Evolutionary conservation across 495 filamentous ascomycete genomes (phyloP).

Genomic region (Neurospora sp.): DNA sequence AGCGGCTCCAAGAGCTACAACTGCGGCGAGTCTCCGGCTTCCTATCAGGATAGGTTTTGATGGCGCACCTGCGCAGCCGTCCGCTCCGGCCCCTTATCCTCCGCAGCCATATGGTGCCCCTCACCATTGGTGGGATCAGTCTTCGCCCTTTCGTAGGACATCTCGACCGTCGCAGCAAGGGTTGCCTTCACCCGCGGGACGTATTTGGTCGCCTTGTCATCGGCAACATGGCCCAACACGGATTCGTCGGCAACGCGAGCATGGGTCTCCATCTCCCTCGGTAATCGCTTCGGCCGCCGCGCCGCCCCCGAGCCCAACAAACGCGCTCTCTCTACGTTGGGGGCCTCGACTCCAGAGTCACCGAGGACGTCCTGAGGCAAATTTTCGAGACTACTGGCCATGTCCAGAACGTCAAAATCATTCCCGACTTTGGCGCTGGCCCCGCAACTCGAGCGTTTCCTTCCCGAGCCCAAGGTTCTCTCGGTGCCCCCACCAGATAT

Average conservation of each 20-base stretch:
- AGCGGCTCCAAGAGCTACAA: too few relatives aligned
- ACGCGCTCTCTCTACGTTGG: conserved; percentile 88
- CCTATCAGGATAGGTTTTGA: conserved; percentile 51
- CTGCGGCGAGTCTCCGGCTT: too few relatives aligned
- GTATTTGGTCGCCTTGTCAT: not conserved
- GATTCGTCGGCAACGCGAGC: not conserved
- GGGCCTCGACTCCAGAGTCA: conserved; percentile 87
- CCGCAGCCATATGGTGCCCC: conserved; percentile 9
- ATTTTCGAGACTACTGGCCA: conserved; percentile 99
- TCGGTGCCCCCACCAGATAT: too few relatives aligned
- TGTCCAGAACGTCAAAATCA: conserved; percentile 98
- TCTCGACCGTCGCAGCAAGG: not conserved
- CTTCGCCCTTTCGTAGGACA: not conserved
- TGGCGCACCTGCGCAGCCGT: conserved; percentile 23
- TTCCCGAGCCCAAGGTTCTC: too few relatives aligned
- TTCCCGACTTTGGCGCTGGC: conserved; percentile 53
- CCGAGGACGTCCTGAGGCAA: conserved; percentile 91
- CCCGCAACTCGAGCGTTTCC: too few relatives aligned
- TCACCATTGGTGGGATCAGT: not conserved
- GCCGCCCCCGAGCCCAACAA: conserved; percentile 98
- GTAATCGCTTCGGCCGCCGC: conserved; percentile 58
- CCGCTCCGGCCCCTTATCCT: conserved; percentile 23
- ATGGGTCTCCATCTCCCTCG: not conserved
- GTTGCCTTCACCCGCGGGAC: not conserved
- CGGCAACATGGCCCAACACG: not conserved